These are phyloP conservation scores for Globisporangium cylindrosporum DNA, from an alignment of 352 stramenopile genomes.

Conservation along the genomic window DNA sequence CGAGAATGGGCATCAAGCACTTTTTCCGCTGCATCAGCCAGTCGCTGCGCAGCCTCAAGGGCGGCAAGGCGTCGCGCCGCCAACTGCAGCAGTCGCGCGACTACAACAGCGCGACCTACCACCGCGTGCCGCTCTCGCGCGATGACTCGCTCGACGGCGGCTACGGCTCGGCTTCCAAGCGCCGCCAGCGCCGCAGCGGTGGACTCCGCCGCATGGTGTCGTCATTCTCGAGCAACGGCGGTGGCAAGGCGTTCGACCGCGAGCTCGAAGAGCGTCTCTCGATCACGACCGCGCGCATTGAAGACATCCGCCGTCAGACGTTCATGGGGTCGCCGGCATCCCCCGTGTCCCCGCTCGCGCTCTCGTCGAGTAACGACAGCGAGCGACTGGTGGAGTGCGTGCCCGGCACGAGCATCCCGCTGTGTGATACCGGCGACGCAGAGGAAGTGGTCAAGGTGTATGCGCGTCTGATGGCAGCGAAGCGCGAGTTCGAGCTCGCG, in stretches of 20 bases:
- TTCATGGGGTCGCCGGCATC: slow-evolving; percentile 16
- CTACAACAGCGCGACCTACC: slow-evolving; percentile 18
- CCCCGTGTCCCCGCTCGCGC: slow-evolving; percentile 5
- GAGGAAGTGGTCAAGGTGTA: slow-evolving; percentile 24
- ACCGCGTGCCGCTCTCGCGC: slow-evolving; percentile 13
- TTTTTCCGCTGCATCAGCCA: slow-evolving; percentile 20
- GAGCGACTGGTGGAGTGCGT: slow-evolving; percentile 13
- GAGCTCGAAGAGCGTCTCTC: slow-evolving; percentile 19
- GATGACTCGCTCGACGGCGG: not conserved
- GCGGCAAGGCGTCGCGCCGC: slow-evolving; percentile 10
- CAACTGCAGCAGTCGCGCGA: slow-evolving; percentile 16
- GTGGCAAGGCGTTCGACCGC: slow-evolving; percentile 16
- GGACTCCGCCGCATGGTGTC: slow-evolving; percentile 11
- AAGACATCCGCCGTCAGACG: slow-evolving; percentile 19
- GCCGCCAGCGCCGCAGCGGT: not conserved
- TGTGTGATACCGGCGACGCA: slow-evolving; percentile 17
- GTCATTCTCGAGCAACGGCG: slow-evolving; percentile 10
- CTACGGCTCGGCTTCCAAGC: not conserved
- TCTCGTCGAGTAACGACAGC: slow-evolving; percentile 13
- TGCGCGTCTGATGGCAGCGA: slow-evolving; percentile 18
- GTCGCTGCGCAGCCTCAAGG: slow-evolving; percentile 17
- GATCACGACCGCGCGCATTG: slow-evolving; percentile 18
- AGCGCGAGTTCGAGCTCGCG: slow-evolving; percentile 20
- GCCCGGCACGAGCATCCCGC: slow-evolving; percentile 15
- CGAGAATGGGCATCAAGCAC: slow-evolving; percentile 16